Conservation (phyloP, 2,329 filamentous ascomycete species). For the Fusarium marasasianum region DNA sequence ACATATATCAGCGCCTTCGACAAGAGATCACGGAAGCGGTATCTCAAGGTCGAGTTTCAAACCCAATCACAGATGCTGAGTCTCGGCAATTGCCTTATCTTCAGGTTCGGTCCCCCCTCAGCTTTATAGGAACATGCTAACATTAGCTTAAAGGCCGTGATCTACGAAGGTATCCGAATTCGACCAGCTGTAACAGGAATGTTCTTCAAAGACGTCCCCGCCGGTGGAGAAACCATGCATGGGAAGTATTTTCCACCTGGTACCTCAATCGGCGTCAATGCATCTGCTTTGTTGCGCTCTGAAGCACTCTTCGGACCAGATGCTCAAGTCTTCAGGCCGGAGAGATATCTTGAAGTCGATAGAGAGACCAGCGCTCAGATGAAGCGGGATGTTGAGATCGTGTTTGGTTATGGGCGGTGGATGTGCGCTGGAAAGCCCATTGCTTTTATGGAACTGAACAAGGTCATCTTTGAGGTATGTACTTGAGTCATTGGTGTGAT, state of each 20-base stretch:
- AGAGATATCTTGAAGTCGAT: background rate
- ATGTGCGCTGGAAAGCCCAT: background rate
- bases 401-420: constrained; percentile 2
- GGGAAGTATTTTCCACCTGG: background rate
- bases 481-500: rapidly evolving
- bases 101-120: rapidly evolving
- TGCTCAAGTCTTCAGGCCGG: background rate
- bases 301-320: background rate
- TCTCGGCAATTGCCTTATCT: background rate
- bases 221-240: background rate
- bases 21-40: background rate
- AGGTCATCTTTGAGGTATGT: background rate
- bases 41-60: background rate
- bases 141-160: background rate
- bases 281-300: rapidly evolving
- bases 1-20: background rate
- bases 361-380: background rate
- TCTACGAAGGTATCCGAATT: background rate
- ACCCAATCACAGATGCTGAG: background rate
- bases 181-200: background rate
- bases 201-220: background rate
- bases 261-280: background rate
- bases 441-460: background rate
- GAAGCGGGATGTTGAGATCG: background rate
- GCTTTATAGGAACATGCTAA: rapidly evolving